phyloP scores from a whole-genome alignment of 305 asterid genomes.

The Ilex paraguariensis region DNA sequence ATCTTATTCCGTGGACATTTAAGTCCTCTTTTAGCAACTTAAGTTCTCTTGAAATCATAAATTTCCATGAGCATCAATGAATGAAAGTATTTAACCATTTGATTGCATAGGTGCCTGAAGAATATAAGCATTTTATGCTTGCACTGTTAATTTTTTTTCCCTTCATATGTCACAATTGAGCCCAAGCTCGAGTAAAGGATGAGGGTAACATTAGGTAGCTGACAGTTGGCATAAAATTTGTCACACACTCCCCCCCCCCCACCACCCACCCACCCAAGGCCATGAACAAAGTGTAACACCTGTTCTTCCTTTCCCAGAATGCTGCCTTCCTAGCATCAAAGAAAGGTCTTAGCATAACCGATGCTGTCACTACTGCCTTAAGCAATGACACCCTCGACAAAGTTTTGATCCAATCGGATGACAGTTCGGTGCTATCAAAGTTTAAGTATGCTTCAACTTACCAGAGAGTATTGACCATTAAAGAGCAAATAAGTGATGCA shows the following conservation, averaged over 20 bases:
- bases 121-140: too few relatives aligned
- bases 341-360: constrained; percentile 69
- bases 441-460: constrained; percentile 44
- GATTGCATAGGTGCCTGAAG: neutral
- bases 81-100: too few relatives aligned
- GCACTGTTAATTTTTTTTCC: neutral
- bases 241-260: too few relatives aligned
- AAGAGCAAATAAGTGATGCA: constrained; percentile 41
- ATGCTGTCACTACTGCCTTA: constrained; percentile 49
- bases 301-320: constrained; percentile 34
- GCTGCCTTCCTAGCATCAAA: constrained; percentile 71
- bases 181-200: too few relatives aligned
- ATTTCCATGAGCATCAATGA: neutral
- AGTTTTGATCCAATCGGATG: constrained; percentile 75
- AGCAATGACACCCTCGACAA: constrained; percentile 59
- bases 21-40: too few relatives aligned
- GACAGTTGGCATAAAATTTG: too few relatives aligned
- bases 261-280: too few relatives aligned
- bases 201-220: too few relatives aligned
- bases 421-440: constrained; percentile 61
- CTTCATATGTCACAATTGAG: too few relatives aligned
- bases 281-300: neutral
- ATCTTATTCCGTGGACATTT: neutral
- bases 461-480: constrained; percentile 52
- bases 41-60: neutral